Conservation (phyloP, 2,329 filamentous ascomycete species). For the Aureobasidium mangrovei region DNA sequence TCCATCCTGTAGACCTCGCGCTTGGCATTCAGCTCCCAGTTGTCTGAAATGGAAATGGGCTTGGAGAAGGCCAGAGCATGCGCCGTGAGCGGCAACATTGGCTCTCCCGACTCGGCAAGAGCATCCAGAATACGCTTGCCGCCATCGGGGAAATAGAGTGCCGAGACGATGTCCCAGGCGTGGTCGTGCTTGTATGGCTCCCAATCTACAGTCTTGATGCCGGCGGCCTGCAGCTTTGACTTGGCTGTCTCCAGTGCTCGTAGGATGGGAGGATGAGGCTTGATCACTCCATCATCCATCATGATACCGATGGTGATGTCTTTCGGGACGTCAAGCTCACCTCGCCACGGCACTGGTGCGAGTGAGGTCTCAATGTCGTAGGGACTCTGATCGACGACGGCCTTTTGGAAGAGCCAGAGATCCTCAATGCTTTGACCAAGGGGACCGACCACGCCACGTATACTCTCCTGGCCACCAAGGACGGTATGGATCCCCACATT, state of each 20-base stretch:
- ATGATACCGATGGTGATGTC: constrained; percentile 45
- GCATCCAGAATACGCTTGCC: constrained; percentile 38
- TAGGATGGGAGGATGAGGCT: constrained; percentile 28
- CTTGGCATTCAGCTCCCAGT: constrained; percentile 9
- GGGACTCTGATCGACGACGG: constrained; percentile 44
- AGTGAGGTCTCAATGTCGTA: constrained; percentile 51
- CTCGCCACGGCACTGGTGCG: constrained; percentile 50
- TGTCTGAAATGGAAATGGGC: constrained; percentile 4
- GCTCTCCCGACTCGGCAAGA: constrained; percentile 35
- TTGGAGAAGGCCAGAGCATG: constrained; percentile 5
- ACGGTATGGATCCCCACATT: constrained; percentile 33
- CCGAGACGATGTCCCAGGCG: constrained; percentile 40
- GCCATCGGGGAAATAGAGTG: constrained; percentile 53
- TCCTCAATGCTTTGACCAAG: constrained; percentile 46
- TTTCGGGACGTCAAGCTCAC: constrained; percentile 35
- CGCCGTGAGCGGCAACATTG: background rate
- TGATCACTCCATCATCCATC: constrained; percentile 49
- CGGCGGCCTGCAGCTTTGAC: constrained; percentile 12
- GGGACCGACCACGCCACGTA: constrained; percentile 43
- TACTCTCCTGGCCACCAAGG: constrained; percentile 40
- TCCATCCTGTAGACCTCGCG: constrained; percentile 34
- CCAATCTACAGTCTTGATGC: constrained; percentile 36
- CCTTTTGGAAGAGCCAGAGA: constrained; percentile 45
- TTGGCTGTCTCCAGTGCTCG: constrained; percentile 25
- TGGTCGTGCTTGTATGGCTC: constrained; percentile 41